Percentiles rank a stretch among this genome's conserved stretches.
phyloP scores from a whole-genome alignment of 2,329 filamentous ascomycete species.

The Neopestalotiopsis sp. region DNA sequence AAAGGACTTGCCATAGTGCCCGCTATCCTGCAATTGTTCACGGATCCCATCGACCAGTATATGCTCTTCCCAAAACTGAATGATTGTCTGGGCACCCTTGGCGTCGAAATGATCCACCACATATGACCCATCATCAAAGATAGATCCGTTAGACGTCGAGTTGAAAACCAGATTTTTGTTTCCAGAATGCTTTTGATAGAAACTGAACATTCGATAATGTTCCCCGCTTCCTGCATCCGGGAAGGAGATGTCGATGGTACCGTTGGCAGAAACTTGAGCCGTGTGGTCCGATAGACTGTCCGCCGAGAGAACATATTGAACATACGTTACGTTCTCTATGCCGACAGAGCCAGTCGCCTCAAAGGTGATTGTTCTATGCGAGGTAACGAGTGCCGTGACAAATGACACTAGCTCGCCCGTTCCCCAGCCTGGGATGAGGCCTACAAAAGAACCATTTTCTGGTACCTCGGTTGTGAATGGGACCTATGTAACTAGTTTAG shows the following conservation, averaged over 20 bases:
- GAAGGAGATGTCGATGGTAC: too few relatives aligned
- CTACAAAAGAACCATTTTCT: not conserved
- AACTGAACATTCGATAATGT: not conserved
- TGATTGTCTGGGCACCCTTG: not conserved
- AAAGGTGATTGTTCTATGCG: not conserved
- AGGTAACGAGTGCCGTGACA: not conserved
- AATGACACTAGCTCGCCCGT: not conserved
- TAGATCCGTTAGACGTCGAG: not conserved
- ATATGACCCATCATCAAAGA: not conserved
- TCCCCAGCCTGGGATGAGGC: not conserved
- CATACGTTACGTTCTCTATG: not conserved
- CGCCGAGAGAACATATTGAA: not conserved
- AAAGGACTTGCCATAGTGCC: not conserved
- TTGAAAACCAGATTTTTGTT: not conserved
- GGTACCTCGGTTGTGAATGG: not conserved
- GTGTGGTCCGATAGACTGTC: not conserved
- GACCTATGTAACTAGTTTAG: not conserved
- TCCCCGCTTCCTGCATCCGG: not conserved
- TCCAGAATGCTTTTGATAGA: not conserved
- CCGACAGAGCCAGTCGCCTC: not conserved
- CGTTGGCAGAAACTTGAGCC: too few relatives aligned
- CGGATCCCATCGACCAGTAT: not conserved
- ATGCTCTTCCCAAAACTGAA: not conserved
- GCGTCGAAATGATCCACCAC: not conserved
- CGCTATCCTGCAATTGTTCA: not conserved